Conservation (phyloP, 2,329 filamentous ascomycete species). For the Fusarium verrucosum region DNA sequence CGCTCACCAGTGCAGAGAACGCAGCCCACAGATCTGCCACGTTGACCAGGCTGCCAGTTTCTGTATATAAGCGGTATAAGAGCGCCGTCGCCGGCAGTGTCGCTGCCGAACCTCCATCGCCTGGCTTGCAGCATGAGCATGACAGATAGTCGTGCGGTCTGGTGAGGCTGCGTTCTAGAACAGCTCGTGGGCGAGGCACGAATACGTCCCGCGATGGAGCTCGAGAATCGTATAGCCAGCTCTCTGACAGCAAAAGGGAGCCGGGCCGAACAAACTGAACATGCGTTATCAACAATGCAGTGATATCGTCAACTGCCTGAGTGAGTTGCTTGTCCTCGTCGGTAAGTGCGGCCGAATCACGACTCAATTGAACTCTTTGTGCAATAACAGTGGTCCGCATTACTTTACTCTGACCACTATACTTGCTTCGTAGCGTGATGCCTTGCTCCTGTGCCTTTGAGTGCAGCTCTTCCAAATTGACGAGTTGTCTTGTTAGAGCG, state of each 20-base stretch:
- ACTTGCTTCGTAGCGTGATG: conserved; percentile 73
- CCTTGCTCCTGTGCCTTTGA: conserved; percentile 55
- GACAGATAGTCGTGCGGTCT: conserved; percentile 80
- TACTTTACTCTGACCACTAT: conserved; percentile 75
- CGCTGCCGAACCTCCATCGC: conserved; percentile 60
- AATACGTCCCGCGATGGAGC: conserved; percentile 78
- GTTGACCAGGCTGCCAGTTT: conserved; percentile 80
- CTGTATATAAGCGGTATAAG: conserved; percentile 80
- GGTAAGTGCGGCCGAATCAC: conserved; percentile 75
- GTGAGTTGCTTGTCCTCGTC: conserved; percentile 77
- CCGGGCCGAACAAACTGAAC: conserved; percentile 43
- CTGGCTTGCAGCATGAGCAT: conserved; percentile 72
- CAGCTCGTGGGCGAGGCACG: conserved; percentile 74
- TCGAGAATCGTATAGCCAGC: conserved; percentile 78
- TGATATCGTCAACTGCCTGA: conserved; percentile 64
- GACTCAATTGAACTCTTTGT: conserved; percentile 82
- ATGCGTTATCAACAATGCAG: conserved; percentile 41
- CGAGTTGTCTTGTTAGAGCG: conserved; percentile 54
- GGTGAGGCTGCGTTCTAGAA: conserved; percentile 75
- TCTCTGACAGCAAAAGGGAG: conserved; percentile 71
- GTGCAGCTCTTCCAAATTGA: conserved; percentile 58
- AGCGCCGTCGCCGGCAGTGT: conserved; percentile 76
- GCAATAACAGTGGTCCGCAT: conserved; percentile 81
- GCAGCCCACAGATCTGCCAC: conserved; percentile 82
- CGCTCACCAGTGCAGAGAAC: conserved; percentile 71